Base-by-base conservation (phyloP, 805 yeast genomes). In the Wickerhamiella kurtzmanii region DNA sequence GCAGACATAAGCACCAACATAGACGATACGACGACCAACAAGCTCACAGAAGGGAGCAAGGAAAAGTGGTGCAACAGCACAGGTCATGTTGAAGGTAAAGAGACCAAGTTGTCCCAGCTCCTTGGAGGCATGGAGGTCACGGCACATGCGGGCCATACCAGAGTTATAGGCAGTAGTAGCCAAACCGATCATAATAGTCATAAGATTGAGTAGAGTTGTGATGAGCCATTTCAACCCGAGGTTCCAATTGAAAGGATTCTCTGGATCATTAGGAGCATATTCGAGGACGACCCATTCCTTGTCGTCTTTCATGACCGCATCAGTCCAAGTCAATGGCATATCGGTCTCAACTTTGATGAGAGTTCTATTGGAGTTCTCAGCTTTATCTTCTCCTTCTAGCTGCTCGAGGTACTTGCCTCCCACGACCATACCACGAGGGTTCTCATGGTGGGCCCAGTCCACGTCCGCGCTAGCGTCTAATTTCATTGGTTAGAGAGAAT, bases 81-180 rank as follows among this genome's bases (percentile, higher is more conserved):
- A 74, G 2, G 82, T 81, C 51, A 76, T 61, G 37, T 77, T 75
- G 64, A 75, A 76, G 35, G 76, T 62, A 2, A 80, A 70, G 6
- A 78, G 76, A 16, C 76, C 69, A 40, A 82, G 60, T 13, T 82
- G 71, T 40, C 73, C 71, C n/a, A 80, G 72, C 50, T 80, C 87
- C 46, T 69, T 65, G 1, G 80, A 72, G 45, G 76, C 75, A 60
- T 86, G 85, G 19, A 86, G 70, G 56, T 77, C 72, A 13, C 80
- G 37, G n/a, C 43, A 45, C 80, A 50, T 69, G 67, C 50, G 85
- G 77, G 16, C 80, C 69, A 88, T 67, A 41, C 94, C 92, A 56
- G 95, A 94, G 21, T 95, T 80, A 56, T 85, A 81, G 60, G 89
- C 82, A 1, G 96, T 82, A 3, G 95, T 84, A 37, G 96, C 96